A percentile compares a stretch with the other conserved stretches of the same genome.
Evolutionary conservation across 352 stramenopile species (phyloP).

Genomic region (Plasmopara viticola): DNA sequence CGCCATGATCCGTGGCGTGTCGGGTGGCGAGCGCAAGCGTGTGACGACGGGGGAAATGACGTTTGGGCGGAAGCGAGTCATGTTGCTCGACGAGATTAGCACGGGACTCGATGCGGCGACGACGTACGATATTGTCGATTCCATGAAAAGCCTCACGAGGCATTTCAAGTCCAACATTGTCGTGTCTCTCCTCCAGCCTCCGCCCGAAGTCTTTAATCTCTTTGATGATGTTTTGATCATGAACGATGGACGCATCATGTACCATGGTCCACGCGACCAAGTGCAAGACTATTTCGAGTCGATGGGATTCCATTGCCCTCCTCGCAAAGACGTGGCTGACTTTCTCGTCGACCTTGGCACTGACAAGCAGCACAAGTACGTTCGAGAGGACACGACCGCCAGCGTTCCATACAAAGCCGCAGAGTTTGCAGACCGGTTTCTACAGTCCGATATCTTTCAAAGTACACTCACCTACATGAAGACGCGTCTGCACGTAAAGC

Average conservation of each 20-base stretch:
- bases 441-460: conserved; percentile 42
- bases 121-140: conserved; percentile 77
- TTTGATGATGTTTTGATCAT: conserved; percentile 53
- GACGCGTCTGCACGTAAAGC: not conserved
- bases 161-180: conserved; percentile 46
- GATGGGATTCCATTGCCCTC: conserved; percentile 38
- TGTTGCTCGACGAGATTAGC: conserved; percentile 67
- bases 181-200: conserved; percentile 38
- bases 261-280: conserved; percentile 37
- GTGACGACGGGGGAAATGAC: conserved; percentile 14
- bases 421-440: conserved; percentile 45
- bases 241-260: conserved; percentile 48
- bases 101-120: conserved; percentile 39
- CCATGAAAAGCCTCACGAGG: conserved; percentile 43
- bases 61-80: conserved; percentile 11
- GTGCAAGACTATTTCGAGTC: conserved; percentile 30
- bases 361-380: conserved; percentile 15
- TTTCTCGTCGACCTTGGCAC: conserved; percentile 20
- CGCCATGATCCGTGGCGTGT: conserved; percentile 45
- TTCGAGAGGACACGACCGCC: not conserved
- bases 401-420: conserved; percentile 18
- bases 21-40: conserved; percentile 43
- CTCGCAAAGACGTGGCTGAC: conserved; percentile 20
- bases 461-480: conserved; percentile 24
- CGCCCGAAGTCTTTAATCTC: conserved; percentile 44